These are phyloP conservation scores for Sarcodon aspratus DNA, from an alignment of 768 basidiomycete genomes.

Conservation along the genomic window DNA sequence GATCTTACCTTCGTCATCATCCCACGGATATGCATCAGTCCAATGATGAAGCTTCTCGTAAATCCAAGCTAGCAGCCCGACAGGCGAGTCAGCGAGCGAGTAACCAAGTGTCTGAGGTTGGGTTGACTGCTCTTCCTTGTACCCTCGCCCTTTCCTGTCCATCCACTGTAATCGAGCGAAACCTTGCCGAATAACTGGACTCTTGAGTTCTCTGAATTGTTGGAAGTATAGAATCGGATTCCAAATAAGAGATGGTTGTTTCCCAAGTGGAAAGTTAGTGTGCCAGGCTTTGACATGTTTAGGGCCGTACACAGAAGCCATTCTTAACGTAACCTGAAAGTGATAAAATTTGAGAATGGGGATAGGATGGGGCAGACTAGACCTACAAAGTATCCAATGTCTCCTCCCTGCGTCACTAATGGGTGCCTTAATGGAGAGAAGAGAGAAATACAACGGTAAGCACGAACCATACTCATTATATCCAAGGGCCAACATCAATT, in stretches of 20 bases:
- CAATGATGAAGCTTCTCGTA: constrained; percentile 21
- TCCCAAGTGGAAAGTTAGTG: constrained; percentile 30
- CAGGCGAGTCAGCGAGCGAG: constrained; percentile 43
- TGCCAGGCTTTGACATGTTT: constrained; percentile 41
- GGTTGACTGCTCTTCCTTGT: constrained; percentile 17
- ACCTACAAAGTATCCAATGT: constrained; percentile 26
- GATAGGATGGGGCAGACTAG: not conserved
- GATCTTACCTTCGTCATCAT: constrained; percentile 40
- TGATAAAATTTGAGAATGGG: not conserved
- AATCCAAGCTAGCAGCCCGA: constrained; percentile 30
- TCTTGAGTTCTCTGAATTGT: constrained; percentile 17
- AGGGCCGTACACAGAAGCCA: constrained; percentile 24
- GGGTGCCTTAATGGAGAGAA: not conserved
- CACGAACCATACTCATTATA: not conserved
- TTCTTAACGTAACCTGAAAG: constrained; percentile 21
- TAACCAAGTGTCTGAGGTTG: constrained; percentile 32
- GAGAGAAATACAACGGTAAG: not conserved
- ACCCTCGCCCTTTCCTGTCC: constrained; percentile 16
- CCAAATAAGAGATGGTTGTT: constrained; percentile 11
- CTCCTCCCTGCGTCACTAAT: constrained; percentile 36
- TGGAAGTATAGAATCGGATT: constrained; percentile 18
- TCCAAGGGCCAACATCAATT: not conserved
- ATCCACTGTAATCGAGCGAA: constrained; percentile 12
- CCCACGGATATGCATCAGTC: constrained; percentile 42
- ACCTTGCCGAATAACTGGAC: constrained; percentile 14